A percentile compares a stretch with the other conserved stretches of the same genome.
Conservation (phyloP, 2,329 filamentous ascomycete species). For the Penicillium sp. region DNA sequence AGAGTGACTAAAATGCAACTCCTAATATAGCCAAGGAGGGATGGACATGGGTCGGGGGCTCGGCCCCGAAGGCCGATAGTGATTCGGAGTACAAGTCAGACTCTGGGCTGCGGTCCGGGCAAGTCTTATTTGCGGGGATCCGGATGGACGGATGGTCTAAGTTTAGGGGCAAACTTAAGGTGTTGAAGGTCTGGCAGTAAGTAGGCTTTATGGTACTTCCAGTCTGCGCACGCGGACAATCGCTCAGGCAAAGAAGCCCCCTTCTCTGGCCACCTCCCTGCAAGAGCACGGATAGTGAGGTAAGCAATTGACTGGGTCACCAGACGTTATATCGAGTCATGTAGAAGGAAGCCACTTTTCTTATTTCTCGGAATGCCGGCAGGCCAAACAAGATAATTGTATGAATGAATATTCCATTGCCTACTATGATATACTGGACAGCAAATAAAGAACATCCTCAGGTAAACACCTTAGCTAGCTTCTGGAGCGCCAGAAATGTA, state of each 20-base stretch:
- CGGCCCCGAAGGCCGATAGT: not conserved
- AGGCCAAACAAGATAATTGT: not conserved
- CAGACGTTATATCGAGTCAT: not conserved
- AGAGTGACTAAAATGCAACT: not conserved
- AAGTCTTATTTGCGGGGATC: not conserved
- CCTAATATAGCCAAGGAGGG: not conserved
- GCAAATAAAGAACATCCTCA: not conserved
- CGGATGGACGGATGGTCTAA: not conserved
- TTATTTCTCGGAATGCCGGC: not conserved
- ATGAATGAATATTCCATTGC: not conserved
- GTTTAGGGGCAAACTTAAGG: not conserved
- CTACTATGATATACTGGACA: not conserved
- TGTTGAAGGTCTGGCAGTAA: not conserved
- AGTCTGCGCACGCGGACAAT: not conserved
- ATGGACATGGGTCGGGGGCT: not conserved
- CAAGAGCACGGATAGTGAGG: not conserved
- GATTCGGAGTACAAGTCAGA: not conserved
- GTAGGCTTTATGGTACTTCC: not conserved
- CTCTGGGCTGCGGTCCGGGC: not conserved
- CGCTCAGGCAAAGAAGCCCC: not conserved
- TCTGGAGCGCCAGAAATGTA: conserved; percentile 13
- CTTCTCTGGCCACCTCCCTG: no score
- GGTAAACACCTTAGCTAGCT: conserved; percentile 12
- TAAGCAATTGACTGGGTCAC: not conserved
- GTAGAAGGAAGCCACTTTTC: not conserved